Evolutionary conservation across 148 eudicot species (phyloP), one percentile per base, ranked within the genome.

Genomic region (Dysphania ambrosioides): DNA sequence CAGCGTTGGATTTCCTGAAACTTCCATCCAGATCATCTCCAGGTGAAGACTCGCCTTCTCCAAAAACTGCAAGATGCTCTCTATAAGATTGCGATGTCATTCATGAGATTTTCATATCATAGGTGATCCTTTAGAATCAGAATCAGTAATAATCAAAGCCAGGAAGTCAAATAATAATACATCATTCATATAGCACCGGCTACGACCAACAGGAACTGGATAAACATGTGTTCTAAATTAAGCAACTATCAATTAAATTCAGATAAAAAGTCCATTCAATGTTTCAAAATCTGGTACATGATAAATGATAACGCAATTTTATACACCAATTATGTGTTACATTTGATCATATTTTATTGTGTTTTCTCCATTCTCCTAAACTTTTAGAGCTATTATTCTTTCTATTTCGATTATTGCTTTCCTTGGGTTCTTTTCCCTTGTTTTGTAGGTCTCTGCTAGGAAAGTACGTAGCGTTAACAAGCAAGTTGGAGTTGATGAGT

Each of bases 11-110:
- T 72, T 83, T 83, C 72, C 85, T 83, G 77, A 82, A 83, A 71
- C 85, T 86, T 75, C 82, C 86, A 72, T 75, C 84, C 62, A 79
- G 44, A 64, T 80, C 84, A 47, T 83, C 83, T 36, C 80, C 85
- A 59, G 82, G 67, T 75, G 77, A 83, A 36, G 72, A 36, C 44
- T 72, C 88, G 75, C 79, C 75, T 64, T 83, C 84, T 74, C 55
- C 77, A 77, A 76, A 81, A 69, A 73, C 89, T 83, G 83, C 76
- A 75, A 38, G 47, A 78, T 40, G 30, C 15, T 18, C 36, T 64
- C 51, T 65, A 15, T 38, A 68, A 76, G 73, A 62, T 34, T 16
- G 61, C 32, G 49, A 34, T 57, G 36, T 21, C 47, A 67, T 23
- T 19, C 8, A 26, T 59, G 10, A 13, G 53, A 4, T 32, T 65